These are phyloP conservation scores for Thamnidium elegans DNA, from an alignment of 192 early-diverging fungal genomes.

Conservation along the genomic window DNA sequence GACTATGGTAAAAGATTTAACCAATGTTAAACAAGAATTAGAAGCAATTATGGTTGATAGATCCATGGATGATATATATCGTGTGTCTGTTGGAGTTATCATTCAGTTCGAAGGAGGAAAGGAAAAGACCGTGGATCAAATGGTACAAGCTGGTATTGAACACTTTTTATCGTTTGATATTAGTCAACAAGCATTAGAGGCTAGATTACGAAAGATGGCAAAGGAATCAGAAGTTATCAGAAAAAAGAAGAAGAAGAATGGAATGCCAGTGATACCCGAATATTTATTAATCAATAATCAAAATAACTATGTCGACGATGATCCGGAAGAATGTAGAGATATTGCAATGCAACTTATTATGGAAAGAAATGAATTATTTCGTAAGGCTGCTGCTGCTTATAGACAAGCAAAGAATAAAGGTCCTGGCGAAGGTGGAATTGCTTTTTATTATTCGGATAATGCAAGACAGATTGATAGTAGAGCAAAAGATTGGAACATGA, in stretches of 20 bases:
- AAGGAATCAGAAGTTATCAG: background rate
- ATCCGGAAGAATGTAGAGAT: slow-evolving; percentile 48
- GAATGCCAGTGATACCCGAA: slow-evolving; percentile 32
- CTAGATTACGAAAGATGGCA: slow-evolving; percentile 9
- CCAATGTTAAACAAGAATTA: slow-evolving; percentile 31
- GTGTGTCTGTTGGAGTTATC: slow-evolving; percentile 37
- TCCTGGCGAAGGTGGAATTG: slow-evolving; percentile 44
- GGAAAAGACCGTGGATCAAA: slow-evolving; percentile 20
- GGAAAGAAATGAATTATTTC: slow-evolving; percentile 47
- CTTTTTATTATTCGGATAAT: slow-evolving; percentile 52
- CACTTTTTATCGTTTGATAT: slow-evolving; percentile 38
- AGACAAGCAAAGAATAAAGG: slow-evolving; percentile 29
- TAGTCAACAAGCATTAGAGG: slow-evolving; percentile 10
- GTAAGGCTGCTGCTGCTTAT: slow-evolving; percentile 45
- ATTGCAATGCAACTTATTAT: slow-evolving; percentile 35
- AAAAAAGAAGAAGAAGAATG: slow-evolving; percentile 10
- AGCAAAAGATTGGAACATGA: slow-evolving; percentile 53
- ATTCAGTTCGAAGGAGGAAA: slow-evolving; percentile 33
- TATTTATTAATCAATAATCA: slow-evolving; percentile 33
- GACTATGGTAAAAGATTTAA: slow-evolving; percentile 26
- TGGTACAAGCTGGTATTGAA: slow-evolving; percentile 41
- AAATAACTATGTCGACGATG: slow-evolving; percentile 43
- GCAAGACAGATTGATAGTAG: slow-evolving; percentile 38
- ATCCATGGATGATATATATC: slow-evolving; percentile 30
- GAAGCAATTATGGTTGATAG: slow-evolving; percentile 39